Evolutionary conservation across 2,329 filamentous ascomycete genomes (phyloP).

Genomic region (Botryotinia convoluta): DNA sequence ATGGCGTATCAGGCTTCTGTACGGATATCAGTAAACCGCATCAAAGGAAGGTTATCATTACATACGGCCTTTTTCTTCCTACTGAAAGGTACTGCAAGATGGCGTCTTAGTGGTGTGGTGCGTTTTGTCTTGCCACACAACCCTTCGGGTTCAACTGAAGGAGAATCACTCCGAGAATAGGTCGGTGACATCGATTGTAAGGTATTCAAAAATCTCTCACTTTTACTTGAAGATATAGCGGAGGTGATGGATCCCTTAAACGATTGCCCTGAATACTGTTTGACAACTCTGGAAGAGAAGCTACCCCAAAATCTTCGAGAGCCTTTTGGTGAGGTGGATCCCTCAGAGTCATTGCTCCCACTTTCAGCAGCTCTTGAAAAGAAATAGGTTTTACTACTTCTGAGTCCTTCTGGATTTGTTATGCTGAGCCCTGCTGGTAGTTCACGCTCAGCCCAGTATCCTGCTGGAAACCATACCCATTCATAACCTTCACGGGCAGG

Average conservation of each 20-base stretch:
- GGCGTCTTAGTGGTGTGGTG: background rate
- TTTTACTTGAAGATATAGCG: constrained; percentile 8
- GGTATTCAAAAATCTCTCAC: constrained; percentile 12
- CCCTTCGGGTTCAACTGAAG: constrained; percentile 23
- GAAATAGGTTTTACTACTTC: background rate
- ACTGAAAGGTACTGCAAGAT: constrained; percentile 23
- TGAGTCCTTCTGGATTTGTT: background rate
- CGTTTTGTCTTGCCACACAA: constrained; percentile 32
- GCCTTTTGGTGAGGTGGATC: constrained; percentile 17
- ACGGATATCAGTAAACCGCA: background rate
- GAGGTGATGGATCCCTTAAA: background rate
- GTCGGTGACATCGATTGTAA: constrained; percentile 22
- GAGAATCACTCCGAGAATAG: constrained; percentile 20
- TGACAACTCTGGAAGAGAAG: constrained; percentile 11
- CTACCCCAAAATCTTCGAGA: constrained; percentile 7
- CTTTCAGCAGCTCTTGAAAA: background rate
- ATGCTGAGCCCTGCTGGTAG: constrained; percentile 20
- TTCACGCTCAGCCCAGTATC: constrained; percentile 62
- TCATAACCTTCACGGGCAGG: constrained; percentile 54
- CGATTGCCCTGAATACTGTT: constrained; percentile 5
- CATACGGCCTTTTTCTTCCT: constrained; percentile 22
- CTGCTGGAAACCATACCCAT: constrained; percentile 63
- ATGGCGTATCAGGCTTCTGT: background rate
- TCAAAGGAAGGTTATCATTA: background rate
- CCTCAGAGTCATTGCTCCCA: background rate